A percentile compares a stretch with the other conserved stretches of the same genome.
Evolutionary conservation across 148 eudicot species (phyloP).

Genomic region (Spergularia bocconei): DNA sequence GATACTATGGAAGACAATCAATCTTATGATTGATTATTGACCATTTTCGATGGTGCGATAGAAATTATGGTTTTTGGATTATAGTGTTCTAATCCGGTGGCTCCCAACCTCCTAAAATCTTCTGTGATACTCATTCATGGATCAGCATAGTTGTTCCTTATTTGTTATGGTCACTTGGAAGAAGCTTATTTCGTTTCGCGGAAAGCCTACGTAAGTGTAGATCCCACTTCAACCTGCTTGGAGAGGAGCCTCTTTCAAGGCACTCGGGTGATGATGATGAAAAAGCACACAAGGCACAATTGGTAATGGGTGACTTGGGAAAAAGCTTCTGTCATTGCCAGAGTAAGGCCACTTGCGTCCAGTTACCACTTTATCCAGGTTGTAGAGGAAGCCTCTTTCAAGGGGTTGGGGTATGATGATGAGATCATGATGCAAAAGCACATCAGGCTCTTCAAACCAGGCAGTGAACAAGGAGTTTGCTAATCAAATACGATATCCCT

Average conservation of each 20-base stretch:
- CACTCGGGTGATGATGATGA: too few species aligned
- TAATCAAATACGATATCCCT: not conserved
- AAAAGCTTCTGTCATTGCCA: not conserved
- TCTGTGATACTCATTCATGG: not conserved
- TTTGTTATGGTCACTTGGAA: too few species aligned
- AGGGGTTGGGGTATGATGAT: not conserved
- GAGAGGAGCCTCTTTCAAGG: not conserved
- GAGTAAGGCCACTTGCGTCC: not conserved
- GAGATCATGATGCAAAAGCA: slow-evolving; percentile 9
- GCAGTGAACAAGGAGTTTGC: not conserved
- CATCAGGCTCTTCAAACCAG: not conserved
- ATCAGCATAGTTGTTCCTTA: not conserved
- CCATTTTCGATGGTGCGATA: not conserved
- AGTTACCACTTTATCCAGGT: not conserved
- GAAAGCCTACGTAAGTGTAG: not conserved
- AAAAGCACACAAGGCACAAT: too few species aligned
- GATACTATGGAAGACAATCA: not conserved
- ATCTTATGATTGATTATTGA: not conserved
- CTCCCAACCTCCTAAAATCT: not conserved
- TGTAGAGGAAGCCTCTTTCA: not conserved
- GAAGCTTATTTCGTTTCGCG: too few species aligned
- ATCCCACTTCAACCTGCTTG: not conserved
- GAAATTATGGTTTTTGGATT: not conserved
- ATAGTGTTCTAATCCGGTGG: not conserved
- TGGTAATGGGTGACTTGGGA: too few species aligned